Conservation (phyloP, 2,329 filamentous ascomycete genomes). For the Cladosporium sp. region DNA sequence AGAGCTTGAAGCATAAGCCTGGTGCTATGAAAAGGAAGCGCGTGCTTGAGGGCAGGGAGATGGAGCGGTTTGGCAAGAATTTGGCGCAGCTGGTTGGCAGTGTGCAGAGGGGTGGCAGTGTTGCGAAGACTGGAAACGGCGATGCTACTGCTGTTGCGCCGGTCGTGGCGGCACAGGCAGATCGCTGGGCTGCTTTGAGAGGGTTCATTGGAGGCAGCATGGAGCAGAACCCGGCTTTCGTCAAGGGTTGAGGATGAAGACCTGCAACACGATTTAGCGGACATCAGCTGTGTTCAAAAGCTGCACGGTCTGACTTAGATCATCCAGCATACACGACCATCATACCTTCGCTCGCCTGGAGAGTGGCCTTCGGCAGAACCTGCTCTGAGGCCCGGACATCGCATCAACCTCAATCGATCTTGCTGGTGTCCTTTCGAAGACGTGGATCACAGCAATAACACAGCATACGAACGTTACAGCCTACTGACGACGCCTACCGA, state of each 20-base stretch:
- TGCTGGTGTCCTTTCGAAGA: background rate
- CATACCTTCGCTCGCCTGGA: background rate
- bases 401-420: background rate
- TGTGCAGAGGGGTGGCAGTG: constrained; percentile 15
- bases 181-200: constrained; percentile 77
- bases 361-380: background rate
- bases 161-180: constrained; percentile 47
- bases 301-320: background rate
- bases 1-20: constrained; percentile 70
- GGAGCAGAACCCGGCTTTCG: constrained; percentile 81
- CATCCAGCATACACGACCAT: background rate
- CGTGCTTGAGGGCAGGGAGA: constrained; percentile 75
- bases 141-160: constrained; percentile 2
- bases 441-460: background rate
- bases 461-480: background rate
- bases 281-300: background rate
- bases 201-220: constrained; percentile 83
- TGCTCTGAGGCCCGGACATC: background rate
- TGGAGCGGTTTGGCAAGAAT: constrained; percentile 79
- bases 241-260: constrained; percentile 23
- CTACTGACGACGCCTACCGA: background rate
- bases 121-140: constrained; percentile 23
- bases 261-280: background rate
- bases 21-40: constrained; percentile 84
- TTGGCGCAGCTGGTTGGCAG: constrained; percentile 66